Evolutionary conservation across 1,284 basidiomycete species (phyloP), one percentile per base, ranked within the genome.

Genomic region (Pisolithus thermaeus): DNA sequence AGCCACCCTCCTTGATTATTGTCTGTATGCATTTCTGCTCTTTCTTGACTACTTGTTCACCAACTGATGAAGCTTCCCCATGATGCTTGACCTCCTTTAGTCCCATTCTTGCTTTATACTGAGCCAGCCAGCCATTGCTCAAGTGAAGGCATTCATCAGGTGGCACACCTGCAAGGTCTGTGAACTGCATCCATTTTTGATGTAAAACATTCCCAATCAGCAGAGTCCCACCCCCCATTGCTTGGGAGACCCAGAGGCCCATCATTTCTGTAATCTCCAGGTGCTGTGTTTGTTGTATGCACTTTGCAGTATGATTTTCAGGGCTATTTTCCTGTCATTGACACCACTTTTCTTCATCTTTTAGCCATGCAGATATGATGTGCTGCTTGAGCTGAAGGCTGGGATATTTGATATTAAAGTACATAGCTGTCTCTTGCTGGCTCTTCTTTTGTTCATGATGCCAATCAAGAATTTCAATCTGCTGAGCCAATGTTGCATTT

Each of bases 181-280:
- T 48, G 44, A 60, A 58, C 0, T 0, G 1, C 22, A 16, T 43
- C 48, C 58, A 60, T 38, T 60, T 58, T 16, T 56, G 48, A 1
- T 5, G 0, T 0, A 59, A 28, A 22, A 68, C 59, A 35, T 69
- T 61, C 7, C 68, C 62, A 46, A 58, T 68, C 14, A 70, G 30
- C 3, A 55, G 30, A 45, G 70, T 51, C 0, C 50, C 50, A 49
- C 67, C 61, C 2, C 27, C 39, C 60, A 69, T 64, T 30, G 65
- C 66, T 46, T 66, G 60, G 46, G 56, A 42, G 27, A 68, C 61
- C 70, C 70, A 71, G 0, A 65, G 43, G 9, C 61, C 50, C 45
- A 71, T 52, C 60, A 70, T 68, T 49, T 67, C 59, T 3, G 57
- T 59, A 27, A 72, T 55, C 22, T 70, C 60, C 9, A 68, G 69